Evolutionary conservation across 1,284 basidiomycete genomes (phyloP), one percentile per base, ranked within the genome.

Genomic region (Leccinum solheimii): DNA sequence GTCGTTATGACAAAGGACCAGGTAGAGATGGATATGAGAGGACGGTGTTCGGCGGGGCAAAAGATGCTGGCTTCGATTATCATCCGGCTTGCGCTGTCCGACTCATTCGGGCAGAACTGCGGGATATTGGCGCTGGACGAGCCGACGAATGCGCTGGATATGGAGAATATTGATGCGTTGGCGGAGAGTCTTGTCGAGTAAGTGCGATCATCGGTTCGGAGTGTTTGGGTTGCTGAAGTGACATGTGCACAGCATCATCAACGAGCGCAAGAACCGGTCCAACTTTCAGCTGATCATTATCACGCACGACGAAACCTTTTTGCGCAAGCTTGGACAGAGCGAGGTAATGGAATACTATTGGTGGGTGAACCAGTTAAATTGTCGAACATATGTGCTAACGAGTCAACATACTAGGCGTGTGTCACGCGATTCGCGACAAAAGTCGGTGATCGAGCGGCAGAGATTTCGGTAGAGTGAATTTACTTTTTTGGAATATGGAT

Each of bases 61-160:
- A 99, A 99, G 79, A 98, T 98, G 82, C 80, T 99, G 61, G 97
- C 97, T 30, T 97, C 94, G n/a, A 98, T 99, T 76, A 95, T 99
- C 74, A 99, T 99, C 69, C 87, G 97, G 1, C 85, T 99, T n/a
- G 97, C 97, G 0, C 83, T 99, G 26, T 97, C 97, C 9, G 97
- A 99, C 75, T 97, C 94, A 3, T 99, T 99, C 70, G 94, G 95
- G 3, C 93, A 95, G 73, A 97, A 98, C 67, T 99, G 97, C 76
- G 97, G 97, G 14, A 98, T 99, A 65, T 84, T 99, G 49, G 97
- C 97, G 1, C 80, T 99, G 57, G 97, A 99, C 72, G 97, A 99
- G 77, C 97, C 97, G 11, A 99, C 97, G 23, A 99, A 98, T 62
- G 98, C 97, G 50, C 80, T 99, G 45, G 97, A 99, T 73, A 87